Evolutionary conservation across 768 basidiomycete species (phyloP), one percentile per base, ranked within the genome.

Genomic region (Pleurotus platypus): DNA sequence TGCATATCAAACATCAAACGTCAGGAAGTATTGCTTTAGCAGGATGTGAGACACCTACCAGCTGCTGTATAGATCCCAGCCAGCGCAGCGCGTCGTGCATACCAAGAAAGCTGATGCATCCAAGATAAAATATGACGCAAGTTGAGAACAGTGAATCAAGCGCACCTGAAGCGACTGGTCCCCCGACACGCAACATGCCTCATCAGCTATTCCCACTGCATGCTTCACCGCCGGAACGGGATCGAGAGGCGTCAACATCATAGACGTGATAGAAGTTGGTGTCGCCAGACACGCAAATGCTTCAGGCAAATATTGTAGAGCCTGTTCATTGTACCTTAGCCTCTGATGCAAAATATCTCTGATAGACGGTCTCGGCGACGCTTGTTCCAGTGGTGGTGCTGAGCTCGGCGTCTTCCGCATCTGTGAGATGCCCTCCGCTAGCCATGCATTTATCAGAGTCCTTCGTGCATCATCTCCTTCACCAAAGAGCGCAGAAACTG

Each of bases 401-500:
- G 49, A 50, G 2, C 24, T 22, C 9, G 42, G 18, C 46, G 43
- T 45, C 20, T 46, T 53, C 51, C 68, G 76, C 70, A 92, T 92
- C 40, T 76, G 70, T 15, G 62, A 61, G 12, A 84, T 66, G 1
- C 87, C 90, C 58, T 86, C 82, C 16, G 85, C 80, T 37, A 93
- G 65, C 90, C 91, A 94, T 0, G 86, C 86, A n/a, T 75, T 69
- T 43, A 92, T 78, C 26, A 94, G 75, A 3, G 79, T 80, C 55
- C 78, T 76, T 12, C 86, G 75, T 1, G 91, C 89, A 27, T 81
- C 69, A 56, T 89, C 83, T 20, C 86, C 91, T 12, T 66, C 62
- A 6, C 91, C 91, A 70, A 92, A 94, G 5, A 93, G 73, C 5
- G 87, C 79, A 2, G 86, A 81, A 18, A 93, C 80, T 0, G 89